These are phyloP conservation scores for Bidens hawaiensis DNA, from an alignment of 140 eudicot species.

Conservation along the genomic window DNA sequence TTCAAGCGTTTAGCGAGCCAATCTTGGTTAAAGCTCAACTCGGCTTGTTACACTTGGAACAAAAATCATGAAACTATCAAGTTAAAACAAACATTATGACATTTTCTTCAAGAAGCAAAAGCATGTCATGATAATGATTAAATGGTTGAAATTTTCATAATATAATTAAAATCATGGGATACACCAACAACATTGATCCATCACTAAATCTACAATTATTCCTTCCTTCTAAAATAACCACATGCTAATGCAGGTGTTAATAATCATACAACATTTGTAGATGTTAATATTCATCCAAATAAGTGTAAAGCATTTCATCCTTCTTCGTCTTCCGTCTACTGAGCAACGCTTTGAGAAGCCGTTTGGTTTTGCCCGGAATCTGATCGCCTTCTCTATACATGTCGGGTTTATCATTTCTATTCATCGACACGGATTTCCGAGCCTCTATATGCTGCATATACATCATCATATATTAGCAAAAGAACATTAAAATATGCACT, in stretches of 20 bases:
- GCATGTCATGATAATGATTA: not conserved
- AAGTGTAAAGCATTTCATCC: conserved; percentile 78
- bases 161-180: not conserved
- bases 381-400: conserved; percentile 48
- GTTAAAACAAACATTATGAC: not conserved
- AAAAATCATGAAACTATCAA: not conserved
- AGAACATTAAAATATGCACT: not conserved
- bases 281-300: conserved; percentile 83
- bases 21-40: not conserved
- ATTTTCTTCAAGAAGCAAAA: not conserved
- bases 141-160: conserved; percentile 7
- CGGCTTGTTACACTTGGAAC: not conserved
- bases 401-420: conserved; percentile 44
- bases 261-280: conserved; percentile 1
- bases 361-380: conserved; percentile 80
- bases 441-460: conserved; percentile 47
- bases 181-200: conserved; percentile 12
- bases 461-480: conserved; percentile 5
- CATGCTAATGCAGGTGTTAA: conserved; percentile 16
- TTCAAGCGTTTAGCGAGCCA: not conserved
- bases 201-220: conserved; percentile 17
- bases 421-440: conserved; percentile 77
- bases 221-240: conserved; percentile 22
- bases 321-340: conserved; percentile 85
- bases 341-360: conserved; percentile 83